Percentiles rank a stretch among this genome's conserved stretches.
These are phyloP conservation scores for Hypoxylon lienhwacheense DNA, from an alignment of 495 filamentous ascomycete species.

Conservation along the genomic window DNA sequence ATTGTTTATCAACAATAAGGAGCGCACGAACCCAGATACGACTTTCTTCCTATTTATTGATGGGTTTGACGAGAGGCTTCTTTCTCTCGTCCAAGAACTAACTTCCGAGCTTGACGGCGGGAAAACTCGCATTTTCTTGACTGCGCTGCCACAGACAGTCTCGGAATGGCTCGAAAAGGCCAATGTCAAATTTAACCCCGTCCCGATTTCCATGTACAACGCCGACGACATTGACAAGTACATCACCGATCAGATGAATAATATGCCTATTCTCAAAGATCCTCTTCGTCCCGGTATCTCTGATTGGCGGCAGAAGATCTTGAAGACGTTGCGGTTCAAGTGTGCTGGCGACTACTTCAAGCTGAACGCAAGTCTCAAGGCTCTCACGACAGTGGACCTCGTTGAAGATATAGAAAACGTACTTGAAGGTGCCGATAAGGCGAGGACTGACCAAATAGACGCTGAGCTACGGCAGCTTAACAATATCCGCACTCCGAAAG, in stretches of 20 bases:
- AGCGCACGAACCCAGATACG: constrained; percentile 39
- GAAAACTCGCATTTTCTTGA: constrained; percentile 34
- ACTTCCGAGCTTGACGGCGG: constrained; percentile 22
- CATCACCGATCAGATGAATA: constrained; percentile 37
- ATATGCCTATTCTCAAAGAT: constrained; percentile 35
- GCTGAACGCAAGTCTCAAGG: constrained; percentile 43
- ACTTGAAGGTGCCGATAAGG: constrained; percentile 42
- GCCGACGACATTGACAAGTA: constrained; percentile 42
- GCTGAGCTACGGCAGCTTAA: constrained; percentile 43
- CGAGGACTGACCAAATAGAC: constrained; percentile 42
- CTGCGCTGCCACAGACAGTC: constrained; percentile 17
- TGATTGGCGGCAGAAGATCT: constrained; percentile 40
- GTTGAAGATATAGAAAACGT: constrained; percentile 44
- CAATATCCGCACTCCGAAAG: constrained; percentile 40
- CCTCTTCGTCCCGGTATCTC: constrained; percentile 32
- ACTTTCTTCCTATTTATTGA: constrained; percentile 46
- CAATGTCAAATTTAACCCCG: constrained; percentile 9
- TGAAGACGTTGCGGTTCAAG: constrained; percentile 37
- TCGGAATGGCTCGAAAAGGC: constrained; percentile 12
- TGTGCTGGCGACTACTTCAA: constrained; percentile 45
- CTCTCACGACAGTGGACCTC: constrained; percentile 43
- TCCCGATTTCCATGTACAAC: constrained; percentile 37
- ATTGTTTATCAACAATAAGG: constrained; percentile 41
- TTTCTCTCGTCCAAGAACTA: constrained; percentile 36
- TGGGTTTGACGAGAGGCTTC: constrained; percentile 32